Evolutionary conservation across 163 green algal genomes (phyloP).

Genomic region (Chlamydomonas reinhardtii): DNA sequence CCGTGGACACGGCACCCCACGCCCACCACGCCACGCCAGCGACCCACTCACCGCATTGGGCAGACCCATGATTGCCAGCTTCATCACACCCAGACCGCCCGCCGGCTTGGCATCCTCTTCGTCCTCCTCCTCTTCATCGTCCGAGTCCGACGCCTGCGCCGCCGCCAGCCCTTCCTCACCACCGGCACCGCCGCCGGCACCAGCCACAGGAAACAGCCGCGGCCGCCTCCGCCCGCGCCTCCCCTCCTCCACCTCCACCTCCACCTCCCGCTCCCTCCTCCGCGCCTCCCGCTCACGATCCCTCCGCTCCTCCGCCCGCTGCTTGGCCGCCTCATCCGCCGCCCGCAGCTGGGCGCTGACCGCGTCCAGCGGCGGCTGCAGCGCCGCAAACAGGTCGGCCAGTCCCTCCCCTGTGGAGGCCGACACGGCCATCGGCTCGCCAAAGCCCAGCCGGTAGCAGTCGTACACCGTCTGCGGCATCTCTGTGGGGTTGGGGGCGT

Average conservation of each 20-base stretch:
- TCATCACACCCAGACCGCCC: background rate
- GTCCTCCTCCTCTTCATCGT: background rate
- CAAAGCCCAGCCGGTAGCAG: conserved; percentile 83
- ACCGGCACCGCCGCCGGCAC: background rate
- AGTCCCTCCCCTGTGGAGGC: conserved; percentile 87
- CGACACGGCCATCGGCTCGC: conserved; percentile 85
- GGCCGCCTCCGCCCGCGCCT: background rate
- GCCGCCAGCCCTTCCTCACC: background rate
- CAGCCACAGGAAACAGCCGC: background rate
- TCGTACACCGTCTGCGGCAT: conserved; percentile 65
- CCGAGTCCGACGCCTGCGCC: background rate
- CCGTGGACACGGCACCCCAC: too few relatives aligned
- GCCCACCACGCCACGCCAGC: too few relatives aligned
- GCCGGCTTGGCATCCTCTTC: background rate
- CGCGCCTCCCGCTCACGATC: background rate
- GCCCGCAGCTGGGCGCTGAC: background rate
- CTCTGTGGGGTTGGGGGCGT: too few relatives aligned
- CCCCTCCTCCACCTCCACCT: background rate
- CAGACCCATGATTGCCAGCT: conserved; percentile 77
- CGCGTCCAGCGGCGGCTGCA: conserved; percentile 66
- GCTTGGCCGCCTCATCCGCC: conserved; percentile 1
- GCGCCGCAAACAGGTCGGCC: conserved; percentile 86
- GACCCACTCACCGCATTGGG: conserved; percentile 78
- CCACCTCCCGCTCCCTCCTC: background rate
- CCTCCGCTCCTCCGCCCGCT: background rate